A percentile compares a stretch with the other conserved stretches of the same genome.
Evolutionary conservation across 176 grass and related monocot genomes (phyloP).

Genomic region (Carex parvula): DNA sequence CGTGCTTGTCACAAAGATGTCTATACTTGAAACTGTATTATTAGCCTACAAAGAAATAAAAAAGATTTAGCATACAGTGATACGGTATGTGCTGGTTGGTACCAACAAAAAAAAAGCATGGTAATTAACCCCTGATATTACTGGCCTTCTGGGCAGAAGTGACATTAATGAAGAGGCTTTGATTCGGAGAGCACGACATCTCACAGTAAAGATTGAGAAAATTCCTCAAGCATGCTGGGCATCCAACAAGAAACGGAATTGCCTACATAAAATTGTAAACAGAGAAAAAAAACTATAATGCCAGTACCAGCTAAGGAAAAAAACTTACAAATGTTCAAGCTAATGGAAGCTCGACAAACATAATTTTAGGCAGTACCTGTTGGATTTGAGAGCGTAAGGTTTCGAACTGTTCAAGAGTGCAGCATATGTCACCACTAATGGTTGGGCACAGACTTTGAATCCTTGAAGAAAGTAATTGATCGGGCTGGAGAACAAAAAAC

Average conservation of each 20-base stretch:
- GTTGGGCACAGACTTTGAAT: constrained; percentile 98
- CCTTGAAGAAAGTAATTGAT: constrained; percentile 73
- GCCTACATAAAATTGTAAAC: constrained; percentile 54
- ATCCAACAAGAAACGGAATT: constrained; percentile 98
- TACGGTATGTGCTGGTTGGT: background rate
- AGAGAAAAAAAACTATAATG: constrained; percentile 18
- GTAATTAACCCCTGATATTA: constrained; percentile 20
- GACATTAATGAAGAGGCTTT: constrained; percentile 96
- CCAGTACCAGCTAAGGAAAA: constrained; percentile 28
- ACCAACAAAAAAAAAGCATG: background rate
- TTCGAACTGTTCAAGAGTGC: constrained; percentile 77
- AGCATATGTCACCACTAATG: constrained; percentile 80
- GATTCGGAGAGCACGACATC: constrained; percentile 92
- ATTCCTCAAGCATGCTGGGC: constrained; percentile 97
- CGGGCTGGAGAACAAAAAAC: constrained; percentile 59
- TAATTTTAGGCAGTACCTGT: constrained; percentile 44
- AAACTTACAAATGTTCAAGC: constrained; percentile 19
- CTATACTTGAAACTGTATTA: constrained; percentile 68
- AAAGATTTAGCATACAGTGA: background rate
- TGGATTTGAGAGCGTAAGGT: constrained; percentile 75
- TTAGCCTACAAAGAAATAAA: constrained; percentile 59
- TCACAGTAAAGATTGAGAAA: constrained; percentile 95
- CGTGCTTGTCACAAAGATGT: constrained; percentile 66
- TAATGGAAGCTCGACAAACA: background rate
- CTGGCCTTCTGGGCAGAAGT: constrained; percentile 74